Base-by-base conservation (phyloP, 2,329 filamentous ascomycete genomes). In the Canariomyces notabilis region DNA sequence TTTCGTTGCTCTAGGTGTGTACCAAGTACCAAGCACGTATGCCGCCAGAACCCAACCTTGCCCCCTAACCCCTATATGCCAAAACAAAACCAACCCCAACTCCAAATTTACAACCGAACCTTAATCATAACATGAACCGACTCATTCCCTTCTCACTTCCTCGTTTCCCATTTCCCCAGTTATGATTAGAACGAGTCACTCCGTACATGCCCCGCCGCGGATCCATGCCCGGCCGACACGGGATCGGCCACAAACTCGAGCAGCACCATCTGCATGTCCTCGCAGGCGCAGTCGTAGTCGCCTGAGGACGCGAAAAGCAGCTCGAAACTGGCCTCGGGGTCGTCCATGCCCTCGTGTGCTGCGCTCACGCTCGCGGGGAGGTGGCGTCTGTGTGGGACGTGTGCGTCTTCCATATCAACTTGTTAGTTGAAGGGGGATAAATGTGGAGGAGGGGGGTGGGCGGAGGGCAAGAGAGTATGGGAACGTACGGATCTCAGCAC, bases 231-330 rank as follows among this genome's bases (percentile, higher is more conserved):
- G n/a, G n/a, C n/a, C n/a, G n/a, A n/a, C 32, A 33, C 37, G 6
- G 37, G 29, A 15, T 46, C 47, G 9, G 47, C 39, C 9, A 42
- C 14, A 29, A 49, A 46, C 47, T 49, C 42, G 19, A 33, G 42
- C 47, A 49, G 23, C 33, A 49, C 15, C 46, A 38, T 37, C 42
- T 49, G 37, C 38, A 41, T 37, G 16, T 45, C 47, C 42, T 45
- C 42, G 29, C 29, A 37, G 14, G 41, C 18, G 42, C 42, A 42
- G 37, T 49, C 41, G 20, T 22, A 18, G 19, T 32, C 45, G 20
- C 16, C 37, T 20, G 40, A 29, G 6, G 40, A 15, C 7, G 29
- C 36, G 12, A 48, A 48, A 9, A 48, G 40, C 35, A 48, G 29
- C 29, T 48, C 45, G 4, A 48, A 44, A 6, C 15, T 20, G 7